Percentiles rank a stretch among this genome's conserved stretches.
Conservation (phyloP, 148 eudicot species). For the Amaranthus palmeri region DNA sequence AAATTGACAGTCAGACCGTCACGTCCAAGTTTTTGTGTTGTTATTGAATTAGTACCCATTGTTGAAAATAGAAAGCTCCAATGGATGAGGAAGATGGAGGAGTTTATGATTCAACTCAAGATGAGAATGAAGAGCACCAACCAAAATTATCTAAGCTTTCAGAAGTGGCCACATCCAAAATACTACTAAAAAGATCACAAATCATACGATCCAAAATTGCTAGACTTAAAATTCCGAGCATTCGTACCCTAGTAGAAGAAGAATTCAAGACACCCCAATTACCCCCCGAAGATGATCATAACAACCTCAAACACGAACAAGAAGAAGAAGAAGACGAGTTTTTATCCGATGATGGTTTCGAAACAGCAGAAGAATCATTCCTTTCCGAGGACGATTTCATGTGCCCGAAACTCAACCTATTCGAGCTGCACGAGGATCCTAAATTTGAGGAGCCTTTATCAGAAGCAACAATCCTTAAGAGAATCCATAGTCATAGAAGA, state of each 20-base stretch:
- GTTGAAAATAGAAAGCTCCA: constrained; percentile 41
- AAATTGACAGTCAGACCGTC: background rate
- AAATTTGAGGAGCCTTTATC: constrained; percentile 46
- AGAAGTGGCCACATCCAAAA: constrained; percentile 21
- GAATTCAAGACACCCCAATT: constrained; percentile 33
- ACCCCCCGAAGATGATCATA: constrained; percentile 20
- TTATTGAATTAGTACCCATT: background rate
- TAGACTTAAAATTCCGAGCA: constrained; percentile 40
- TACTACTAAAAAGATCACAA: constrained; percentile 38
- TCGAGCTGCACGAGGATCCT: constrained; percentile 34
- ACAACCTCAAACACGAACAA: background rate
- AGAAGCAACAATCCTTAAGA: constrained; percentile 46
- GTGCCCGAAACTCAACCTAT: constrained; percentile 53
- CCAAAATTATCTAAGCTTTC: constrained; percentile 21
- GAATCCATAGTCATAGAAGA: constrained; percentile 64
- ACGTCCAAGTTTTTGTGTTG: background rate
- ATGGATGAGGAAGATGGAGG: constrained; percentile 45
- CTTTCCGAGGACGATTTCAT: constrained; percentile 47
- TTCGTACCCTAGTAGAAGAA: constrained; percentile 31
- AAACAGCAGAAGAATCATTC: constrained; percentile 55
- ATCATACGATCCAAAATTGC: constrained; percentile 36
- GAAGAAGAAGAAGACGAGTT: constrained; percentile 14
- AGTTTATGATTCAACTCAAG: constrained; percentile 6
- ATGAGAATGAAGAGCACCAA: constrained; percentile 18
- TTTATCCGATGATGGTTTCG: constrained; percentile 40